These are phyloP conservation scores for Volutella citrinella DNA, from an alignment of 2,329 filamentous ascomycete species.

Conservation along the genomic window DNA sequence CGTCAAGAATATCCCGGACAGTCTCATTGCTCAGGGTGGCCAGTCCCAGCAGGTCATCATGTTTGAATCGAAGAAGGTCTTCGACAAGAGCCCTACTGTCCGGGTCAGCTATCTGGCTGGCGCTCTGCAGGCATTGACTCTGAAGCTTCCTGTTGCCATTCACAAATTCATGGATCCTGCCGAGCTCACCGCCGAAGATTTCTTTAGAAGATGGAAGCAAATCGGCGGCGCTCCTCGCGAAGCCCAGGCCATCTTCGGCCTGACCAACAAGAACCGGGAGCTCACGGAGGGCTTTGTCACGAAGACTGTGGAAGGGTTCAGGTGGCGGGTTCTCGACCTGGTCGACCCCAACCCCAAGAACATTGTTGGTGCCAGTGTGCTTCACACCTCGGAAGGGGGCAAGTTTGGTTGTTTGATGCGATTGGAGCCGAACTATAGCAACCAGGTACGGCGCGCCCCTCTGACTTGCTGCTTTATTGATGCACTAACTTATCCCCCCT, in stretches of 20 bases:
- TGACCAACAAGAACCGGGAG: conserved; percentile 55
- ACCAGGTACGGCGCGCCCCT: conserved; percentile 87
- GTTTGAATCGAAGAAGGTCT: conserved; percentile 82
- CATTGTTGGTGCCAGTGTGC: conserved; percentile 84
- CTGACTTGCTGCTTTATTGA: too few species aligned
- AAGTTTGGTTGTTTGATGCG: conserved; percentile 94
- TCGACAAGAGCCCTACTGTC: conserved; percentile 83
- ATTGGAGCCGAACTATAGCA: conserved; percentile 90
- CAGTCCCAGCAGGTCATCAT: conserved; percentile 94
- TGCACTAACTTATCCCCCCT: too few species aligned
- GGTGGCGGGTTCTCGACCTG: conserved; percentile 79
- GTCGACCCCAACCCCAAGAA: conserved; percentile 95
- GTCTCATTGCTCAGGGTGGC: conserved; percentile 66
- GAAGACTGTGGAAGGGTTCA: conserved; percentile 75
- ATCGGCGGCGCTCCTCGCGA: conserved; percentile 88
- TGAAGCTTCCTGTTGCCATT: conserved; percentile 82
- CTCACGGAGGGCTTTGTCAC: conserved; percentile 70
- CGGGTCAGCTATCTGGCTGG: conserved; percentile 93
- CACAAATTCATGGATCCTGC: conserved; percentile 98
- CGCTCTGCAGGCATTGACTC: conserved; percentile 84
- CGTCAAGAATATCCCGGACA: conserved; percentile 84
- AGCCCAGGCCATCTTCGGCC: conserved; percentile 79
- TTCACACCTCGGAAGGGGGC: conserved; percentile 77
- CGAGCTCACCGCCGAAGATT: conserved; percentile 82
- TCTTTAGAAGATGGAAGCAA: conserved; percentile 99